These are phyloP conservation scores for Colletotrichum chrysophilum DNA, from an alignment of 2,329 filamentous ascomycete species.

Conservation along the genomic window DNA sequence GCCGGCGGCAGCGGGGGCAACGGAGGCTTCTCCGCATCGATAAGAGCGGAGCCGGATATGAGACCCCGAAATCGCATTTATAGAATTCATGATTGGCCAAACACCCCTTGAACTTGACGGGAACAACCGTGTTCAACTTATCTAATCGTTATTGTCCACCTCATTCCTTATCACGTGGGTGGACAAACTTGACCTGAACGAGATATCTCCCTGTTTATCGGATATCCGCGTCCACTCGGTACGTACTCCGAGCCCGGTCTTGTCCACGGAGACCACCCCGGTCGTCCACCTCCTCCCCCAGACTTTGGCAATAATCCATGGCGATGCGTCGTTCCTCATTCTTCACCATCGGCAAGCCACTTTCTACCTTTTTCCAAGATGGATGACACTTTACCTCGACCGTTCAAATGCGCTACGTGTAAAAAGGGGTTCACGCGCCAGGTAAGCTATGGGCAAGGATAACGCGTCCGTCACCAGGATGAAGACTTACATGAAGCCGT, in stretches of 20 bases:
- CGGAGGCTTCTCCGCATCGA: conserved; percentile 2
- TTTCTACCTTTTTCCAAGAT: background rate
- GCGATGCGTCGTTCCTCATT: background rate
- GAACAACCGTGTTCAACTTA: background rate
- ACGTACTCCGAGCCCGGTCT: background rate
- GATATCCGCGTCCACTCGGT: background rate
- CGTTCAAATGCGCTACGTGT: conserved; percentile 7
- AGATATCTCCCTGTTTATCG: background rate
- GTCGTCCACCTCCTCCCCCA: background rate
- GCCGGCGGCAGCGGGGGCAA: background rate
- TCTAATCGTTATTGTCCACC: background rate
- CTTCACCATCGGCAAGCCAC: background rate
- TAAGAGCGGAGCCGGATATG: background rate
- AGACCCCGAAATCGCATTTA: background rate
- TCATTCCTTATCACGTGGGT: background rate
- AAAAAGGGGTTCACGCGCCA: conserved; percentile 7
- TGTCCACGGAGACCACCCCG: background rate
- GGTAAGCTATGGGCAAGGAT: background rate
- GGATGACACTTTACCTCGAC: conserved; percentile 1
- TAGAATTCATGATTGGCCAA: background rate
- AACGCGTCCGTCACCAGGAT: background rate
- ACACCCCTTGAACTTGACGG: background rate
- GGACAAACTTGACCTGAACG: conserved; percentile 1
- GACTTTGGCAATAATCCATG: background rate
- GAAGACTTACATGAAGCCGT: background rate